phyloP scores from a whole-genome alignment of 208 protist species.

The Trypanosoma melophagium region DNA sequence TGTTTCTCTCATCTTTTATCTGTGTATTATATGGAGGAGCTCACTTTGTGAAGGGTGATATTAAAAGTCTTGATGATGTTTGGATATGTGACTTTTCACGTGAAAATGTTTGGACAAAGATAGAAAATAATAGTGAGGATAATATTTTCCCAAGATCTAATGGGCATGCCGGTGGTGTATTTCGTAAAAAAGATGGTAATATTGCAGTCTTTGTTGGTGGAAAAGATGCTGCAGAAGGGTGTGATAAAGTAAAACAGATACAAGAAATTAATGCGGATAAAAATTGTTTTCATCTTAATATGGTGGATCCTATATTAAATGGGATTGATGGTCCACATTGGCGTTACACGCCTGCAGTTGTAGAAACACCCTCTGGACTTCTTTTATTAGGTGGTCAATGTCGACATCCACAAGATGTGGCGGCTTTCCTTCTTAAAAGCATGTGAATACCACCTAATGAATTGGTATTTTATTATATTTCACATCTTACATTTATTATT shows the following conservation, averaged over 20 bases:
- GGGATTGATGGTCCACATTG: slow-evolving; percentile 44
- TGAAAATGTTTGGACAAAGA: slow-evolving; percentile 8
- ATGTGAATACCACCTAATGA: not conserved
- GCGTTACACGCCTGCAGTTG: slow-evolving; percentile 59
- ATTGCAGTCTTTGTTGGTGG: slow-evolving; percentile 59
- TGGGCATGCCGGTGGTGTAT: slow-evolving; percentile 37
- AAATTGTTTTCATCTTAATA: not conserved
- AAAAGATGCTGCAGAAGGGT: slow-evolving; percentile 60
- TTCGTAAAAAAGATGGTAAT: not conserved
- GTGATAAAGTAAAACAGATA: slow-evolving; percentile 56
- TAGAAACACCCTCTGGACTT: slow-evolving; percentile 37
- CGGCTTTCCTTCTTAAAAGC: slow-evolving; percentile 26
- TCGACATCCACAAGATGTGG: slow-evolving; percentile 52
- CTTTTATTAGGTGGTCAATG: slow-evolving; percentile 69
- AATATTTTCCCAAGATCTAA: slow-evolving; percentile 35
- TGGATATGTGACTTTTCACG: slow-evolving; percentile 39
- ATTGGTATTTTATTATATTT: slow-evolving; percentile 3
- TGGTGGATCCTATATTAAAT: slow-evolving; percentile 7
- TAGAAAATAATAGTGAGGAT: not conserved
- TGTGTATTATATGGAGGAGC: slow-evolving; percentile 70
- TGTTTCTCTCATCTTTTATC: slow-evolving; percentile 33
- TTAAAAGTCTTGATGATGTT: slow-evolving; percentile 50
- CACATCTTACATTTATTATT: no score
- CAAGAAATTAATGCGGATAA: not conserved
- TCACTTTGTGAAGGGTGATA: slow-evolving; percentile 52